Evolutionary conservation across 108 stramenopile species (phyloP).

Genomic region (Pseudonitzschia multistriata): DNA sequence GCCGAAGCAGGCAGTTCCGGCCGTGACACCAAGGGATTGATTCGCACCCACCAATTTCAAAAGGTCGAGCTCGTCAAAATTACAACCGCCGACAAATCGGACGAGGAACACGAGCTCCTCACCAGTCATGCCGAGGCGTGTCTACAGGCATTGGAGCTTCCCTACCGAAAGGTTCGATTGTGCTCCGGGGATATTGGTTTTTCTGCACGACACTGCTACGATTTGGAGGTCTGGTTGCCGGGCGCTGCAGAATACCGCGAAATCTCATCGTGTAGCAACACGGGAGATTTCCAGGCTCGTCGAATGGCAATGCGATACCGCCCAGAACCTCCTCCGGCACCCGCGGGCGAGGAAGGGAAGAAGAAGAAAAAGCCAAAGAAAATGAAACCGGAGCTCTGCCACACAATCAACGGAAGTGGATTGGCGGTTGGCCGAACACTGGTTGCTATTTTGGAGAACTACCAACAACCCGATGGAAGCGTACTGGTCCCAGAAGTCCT

Average conservation of each 20-base stretch:
- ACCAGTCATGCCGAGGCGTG: constrained; percentile 85
- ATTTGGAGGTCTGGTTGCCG: constrained; percentile 98
- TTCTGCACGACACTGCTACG: constrained; percentile 91
- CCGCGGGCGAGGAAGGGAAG: constrained; percentile 26
- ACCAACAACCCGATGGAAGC: constrained; percentile 89
- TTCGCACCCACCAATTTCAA: constrained; percentile 97
- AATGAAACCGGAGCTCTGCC: constrained; percentile 79
- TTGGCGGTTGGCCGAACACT: constrained; percentile 95
- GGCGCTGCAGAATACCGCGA: constrained; percentile 91
- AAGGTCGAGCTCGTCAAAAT: constrained; percentile 99
- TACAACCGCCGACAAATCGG: constrained; percentile 74
- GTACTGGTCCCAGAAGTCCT: constrained; percentile 90
- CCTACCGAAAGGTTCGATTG: constrained; percentile 91
- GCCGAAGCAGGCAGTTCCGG: constrained; percentile 98
- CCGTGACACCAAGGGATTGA: constrained; percentile 92
- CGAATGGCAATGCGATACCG: constrained; percentile 95
- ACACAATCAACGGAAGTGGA: constrained; percentile 98
- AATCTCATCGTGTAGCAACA: constrained; percentile 93
- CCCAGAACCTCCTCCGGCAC: constrained; percentile 33
- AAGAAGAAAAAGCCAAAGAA: constrained; percentile 80
- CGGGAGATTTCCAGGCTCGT: constrained; percentile 96
- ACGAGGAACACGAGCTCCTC: constrained; percentile 85
- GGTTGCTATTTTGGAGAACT: constrained; percentile 97
- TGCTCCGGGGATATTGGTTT: constrained; percentile 97
- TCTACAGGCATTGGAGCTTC: constrained; percentile 84